Base-by-base conservation (phyloP, 176 grass and related monocot species). In the Eleusine coracana region DNA sequence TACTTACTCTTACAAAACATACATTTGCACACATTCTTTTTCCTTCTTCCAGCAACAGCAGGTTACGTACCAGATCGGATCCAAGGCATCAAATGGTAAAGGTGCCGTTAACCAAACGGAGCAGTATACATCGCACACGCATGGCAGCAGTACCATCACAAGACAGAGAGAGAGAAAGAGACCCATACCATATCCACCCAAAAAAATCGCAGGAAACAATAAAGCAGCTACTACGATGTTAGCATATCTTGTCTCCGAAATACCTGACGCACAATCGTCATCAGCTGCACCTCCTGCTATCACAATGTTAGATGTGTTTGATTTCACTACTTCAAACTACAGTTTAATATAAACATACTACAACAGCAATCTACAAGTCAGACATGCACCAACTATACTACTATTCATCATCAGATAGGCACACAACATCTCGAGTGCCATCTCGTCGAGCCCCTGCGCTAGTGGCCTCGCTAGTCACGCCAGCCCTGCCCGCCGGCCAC, bases 331-430 rank as follows among this genome's bases (percentile, higher is more conserved):
- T 5, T n/a, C 34, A 10, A 76, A 68, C 23, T 63, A 63, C 31
- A 67, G 28, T 36, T n/a, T 8, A 3, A 18, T 2, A 44, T 29
- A 8, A 25, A 86, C 58, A 18, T 55, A 55, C 29, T 41, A 49
- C 74, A 21, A 10, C 39, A 29, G n/a, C 40, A 42, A 42, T 34
- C 58, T 23, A 72, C 34, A 27, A 23, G 34, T 58, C 21, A 42
- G 31, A 60, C 20, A 6, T 37, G 17, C 37, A 10, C 66, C 12
- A 0, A 0, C 21, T 52, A 52, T 34, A 4, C 80, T 83, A 44
- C 5, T 29, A 11, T 4, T 89, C 82, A 10, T 86, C 79, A 21
- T 89, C 88, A 29, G 78, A 73, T 21, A 89, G 29, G 67, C 83
- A 82, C 58, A 89, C 73, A 0, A 82, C 66, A 14, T 82, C 88